Evolutionary conservation across 2,329 filamentous ascomycete species (phyloP).

Genomic region (Aspergillus chevalieri): DNA sequence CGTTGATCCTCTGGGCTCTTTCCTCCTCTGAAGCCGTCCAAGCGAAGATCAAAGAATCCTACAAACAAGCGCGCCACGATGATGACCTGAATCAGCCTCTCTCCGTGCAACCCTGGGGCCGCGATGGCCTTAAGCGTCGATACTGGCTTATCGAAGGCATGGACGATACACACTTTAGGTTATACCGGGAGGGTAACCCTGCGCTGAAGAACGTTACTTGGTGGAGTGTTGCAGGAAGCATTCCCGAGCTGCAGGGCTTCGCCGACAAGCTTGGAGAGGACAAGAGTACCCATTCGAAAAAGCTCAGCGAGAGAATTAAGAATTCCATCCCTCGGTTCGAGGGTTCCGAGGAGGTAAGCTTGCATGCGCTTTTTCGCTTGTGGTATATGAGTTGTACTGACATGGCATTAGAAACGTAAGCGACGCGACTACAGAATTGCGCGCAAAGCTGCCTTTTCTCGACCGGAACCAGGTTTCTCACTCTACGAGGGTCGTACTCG

Average conservation of each 20-base stretch:
- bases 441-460: constrained; percentile 79
- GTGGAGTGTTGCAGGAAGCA: constrained; percentile 87
- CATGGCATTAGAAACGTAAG: constrained; percentile 66
- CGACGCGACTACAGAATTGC: constrained; percentile 84
- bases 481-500: constrained; percentile 93
- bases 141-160: constrained; percentile 92
- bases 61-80: constrained; percentile 79
- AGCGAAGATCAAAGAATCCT: constrained; percentile 73
- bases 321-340: constrained; percentile 84
- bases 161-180: constrained; percentile 87
- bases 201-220: constrained; percentile 71
- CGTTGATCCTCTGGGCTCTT: constrained; percentile 81
- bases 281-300: constrained; percentile 71
- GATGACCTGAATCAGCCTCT: constrained; percentile 76
- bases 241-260: constrained; percentile 73
- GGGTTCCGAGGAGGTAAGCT: constrained; percentile 75
- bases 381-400: constrained; percentile 8
- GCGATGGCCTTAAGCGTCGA: constrained; percentile 80
- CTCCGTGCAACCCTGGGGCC: constrained; percentile 85
- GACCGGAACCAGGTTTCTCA: constrained; percentile 83
- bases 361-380: not conserved
- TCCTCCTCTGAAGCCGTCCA: constrained; percentile 80
- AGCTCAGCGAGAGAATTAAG: constrained; percentile 69
- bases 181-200: constrained; percentile 90
- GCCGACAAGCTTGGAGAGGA: constrained; percentile 74